phyloP scores from a whole-genome alignment of 441 rosid genomes.

The Erodium texanum region DNA sequence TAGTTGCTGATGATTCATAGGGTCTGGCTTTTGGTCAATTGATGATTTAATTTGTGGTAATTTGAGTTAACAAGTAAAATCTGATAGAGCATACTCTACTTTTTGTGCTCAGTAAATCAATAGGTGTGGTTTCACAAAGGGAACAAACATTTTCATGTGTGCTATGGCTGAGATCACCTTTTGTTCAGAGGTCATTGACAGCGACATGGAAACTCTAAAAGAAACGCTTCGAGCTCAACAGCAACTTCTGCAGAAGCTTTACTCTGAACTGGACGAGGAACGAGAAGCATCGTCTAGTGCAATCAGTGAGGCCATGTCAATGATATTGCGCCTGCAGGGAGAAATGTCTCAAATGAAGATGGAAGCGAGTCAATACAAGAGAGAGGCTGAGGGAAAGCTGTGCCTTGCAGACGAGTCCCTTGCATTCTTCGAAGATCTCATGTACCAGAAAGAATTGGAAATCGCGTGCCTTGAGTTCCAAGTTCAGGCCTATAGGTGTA shows the following conservation, averaged over 20 bases:
- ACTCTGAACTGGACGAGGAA: slow-evolving; percentile 63
- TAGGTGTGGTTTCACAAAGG: not conserved
- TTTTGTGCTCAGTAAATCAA: not conserved
- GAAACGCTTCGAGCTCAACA: slow-evolving; percentile 63
- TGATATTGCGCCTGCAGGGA: slow-evolving; percentile 75
- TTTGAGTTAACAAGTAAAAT: no score
- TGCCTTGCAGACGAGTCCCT: slow-evolving; percentile 70
- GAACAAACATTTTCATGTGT: not conserved
- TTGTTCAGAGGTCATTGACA: not conserved
- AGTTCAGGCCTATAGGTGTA: slow-evolving; percentile 63
- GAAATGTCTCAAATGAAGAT: slow-evolving; percentile 65
- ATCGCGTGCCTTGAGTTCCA: slow-evolving; percentile 76
- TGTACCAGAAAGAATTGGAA: slow-evolving; percentile 77
- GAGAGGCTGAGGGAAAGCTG: slow-evolving; percentile 78
- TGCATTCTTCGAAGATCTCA: slow-evolving; percentile 54
- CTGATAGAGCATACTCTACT: not conserved
- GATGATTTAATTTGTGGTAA: not conserved
- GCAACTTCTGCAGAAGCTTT: slow-evolving; percentile 62
- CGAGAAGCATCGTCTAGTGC: slow-evolving; percentile 74
- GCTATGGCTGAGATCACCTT: not conserved
- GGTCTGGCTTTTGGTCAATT: not conserved
- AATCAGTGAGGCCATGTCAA: slow-evolving; percentile 67
- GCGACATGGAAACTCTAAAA: slow-evolving; percentile 35
- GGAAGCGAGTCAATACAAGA: slow-evolving; percentile 87
- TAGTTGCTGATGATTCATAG: not conserved